These are phyloP conservation scores for Pestalotiopsis fici DNA, from an alignment of 2,329 filamentous ascomycete species.

Conservation along the genomic window DNA sequence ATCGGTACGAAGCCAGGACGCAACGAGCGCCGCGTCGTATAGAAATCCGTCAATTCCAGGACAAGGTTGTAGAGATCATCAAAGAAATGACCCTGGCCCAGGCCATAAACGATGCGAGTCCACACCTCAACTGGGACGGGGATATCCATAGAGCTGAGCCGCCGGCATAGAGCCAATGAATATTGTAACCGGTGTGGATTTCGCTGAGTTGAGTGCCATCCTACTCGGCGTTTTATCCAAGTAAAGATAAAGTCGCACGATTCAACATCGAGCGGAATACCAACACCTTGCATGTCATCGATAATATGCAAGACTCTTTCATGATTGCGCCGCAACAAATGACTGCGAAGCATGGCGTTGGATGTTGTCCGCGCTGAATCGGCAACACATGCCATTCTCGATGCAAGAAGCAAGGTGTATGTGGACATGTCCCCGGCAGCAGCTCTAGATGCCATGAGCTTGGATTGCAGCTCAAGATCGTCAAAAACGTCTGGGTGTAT, in stretches of 20 bases:
- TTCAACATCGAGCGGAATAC: slow-evolving; percentile 30
- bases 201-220: slow-evolving; percentile 11
- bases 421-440: slow-evolving; percentile 40
- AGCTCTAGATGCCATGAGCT: slow-evolving; percentile 35
- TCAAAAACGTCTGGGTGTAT: slow-evolving; percentile 59
- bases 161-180: slow-evolving; percentile 30
- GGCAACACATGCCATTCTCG: slow-evolving; percentile 37
- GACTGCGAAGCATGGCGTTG: slow-evolving; percentile 34
- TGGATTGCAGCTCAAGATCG: slow-evolving; percentile 39
- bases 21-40: slow-evolving; percentile 29
- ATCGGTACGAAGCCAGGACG: slow-evolving; percentile 40
- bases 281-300: slow-evolving; percentile 36
- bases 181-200: neutral
- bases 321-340: slow-evolving; percentile 27
- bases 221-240: neutral
- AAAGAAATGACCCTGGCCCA: slow-evolving; percentile 44
- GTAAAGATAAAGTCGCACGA: slow-evolving; percentile 29
- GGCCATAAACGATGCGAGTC: slow-evolving; percentile 42
- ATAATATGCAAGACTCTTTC: slow-evolving; percentile 32
- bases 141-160: slow-evolving; percentile 38
- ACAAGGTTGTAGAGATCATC: slow-evolving; percentile 46
- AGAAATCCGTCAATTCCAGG: slow-evolving; percentile 40
- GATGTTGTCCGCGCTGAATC: slow-evolving; percentile 27
- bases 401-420: slow-evolving; percentile 43
- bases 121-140: slow-evolving; percentile 42